Evolutionary conservation across 345 rosid species (phyloP), one percentile per base, ranked within the genome.

Genomic region (Hypericum androsaemum): DNA sequence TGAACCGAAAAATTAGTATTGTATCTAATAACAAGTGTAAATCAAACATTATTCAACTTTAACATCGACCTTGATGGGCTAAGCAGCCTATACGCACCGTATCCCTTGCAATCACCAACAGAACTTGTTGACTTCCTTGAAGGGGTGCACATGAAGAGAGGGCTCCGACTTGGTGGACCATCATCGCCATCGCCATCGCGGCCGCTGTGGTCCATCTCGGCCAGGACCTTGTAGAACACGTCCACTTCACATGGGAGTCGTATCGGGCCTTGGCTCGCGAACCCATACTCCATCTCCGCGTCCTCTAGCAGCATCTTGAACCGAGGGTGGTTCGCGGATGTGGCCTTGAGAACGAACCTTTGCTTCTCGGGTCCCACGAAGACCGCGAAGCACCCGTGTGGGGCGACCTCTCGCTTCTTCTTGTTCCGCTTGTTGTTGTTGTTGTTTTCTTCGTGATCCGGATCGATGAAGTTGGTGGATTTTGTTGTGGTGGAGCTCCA

Each of bases 301-400:
- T 85, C 97, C 46, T 88, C 95, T 16, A 88, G 74, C 78, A 88
- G 35, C 50, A 66, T 49, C 77, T 61, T 68, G 80, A 89, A 85
- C 68, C 76, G 13, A 12, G 95, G 89, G 64, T 89, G 97, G 59
- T 75, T 85, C 2, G 72, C 76, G 2, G 62, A 39, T 66, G 83
- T 71, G 3, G 76, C 73, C 63, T 61, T 76, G 43, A 88, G 58
- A 9, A 73, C 78, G 17, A 85, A 70, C 53, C 79, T 67, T 45
- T 79, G 71, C 50, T 70, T 74, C 44, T 74, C 64, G 0, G 82
- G 62, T 45, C 97, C 97, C 0, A 85, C 95, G 62, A 77, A 85
- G 10, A 85, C 97, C 5, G 81, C 54, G 68, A 88, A 85, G 49
- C 78, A 83, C 0, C 97, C 97, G 3, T 65, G 60, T 1, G 75